Conservation (phyloP, 257 asterid species). For the Orobanche coerulescens region DNA sequence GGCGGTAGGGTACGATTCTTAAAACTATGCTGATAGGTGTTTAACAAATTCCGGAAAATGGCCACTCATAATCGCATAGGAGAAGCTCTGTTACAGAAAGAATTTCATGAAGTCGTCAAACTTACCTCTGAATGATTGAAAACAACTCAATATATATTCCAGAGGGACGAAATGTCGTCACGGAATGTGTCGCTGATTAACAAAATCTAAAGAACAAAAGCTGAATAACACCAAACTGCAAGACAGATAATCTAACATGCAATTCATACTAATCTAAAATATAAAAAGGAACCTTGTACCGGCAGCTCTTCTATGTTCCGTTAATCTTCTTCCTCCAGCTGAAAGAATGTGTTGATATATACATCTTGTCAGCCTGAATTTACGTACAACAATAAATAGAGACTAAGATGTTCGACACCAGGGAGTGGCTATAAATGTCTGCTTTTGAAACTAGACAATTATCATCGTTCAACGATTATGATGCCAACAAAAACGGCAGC, state of each 20-base stretch:
- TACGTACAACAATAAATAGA: background rate
- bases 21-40: too few species aligned
- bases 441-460: constrained; percentile 33
- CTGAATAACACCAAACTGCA: background rate
- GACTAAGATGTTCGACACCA: constrained; percentile 23
- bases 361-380: constrained; percentile 11
- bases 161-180: too few species aligned
- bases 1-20: too few species aligned
- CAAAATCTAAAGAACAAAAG: too few species aligned
- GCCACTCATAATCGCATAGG: too few species aligned
- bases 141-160: too few species aligned
- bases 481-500: constrained; percentile 36
- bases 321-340: background rate
- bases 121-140: too few species aligned
- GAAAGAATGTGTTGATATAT: background rate
- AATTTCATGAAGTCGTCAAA: too few species aligned
- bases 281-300: background rate
- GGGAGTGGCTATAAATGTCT: constrained; percentile 31
- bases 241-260: background rate
- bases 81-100: too few species aligned
- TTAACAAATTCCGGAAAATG: too few species aligned
- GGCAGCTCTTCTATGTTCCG: background rate
- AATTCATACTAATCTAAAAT: background rate
- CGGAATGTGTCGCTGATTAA: too few species aligned
- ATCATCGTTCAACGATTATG: constrained; percentile 28